phyloP scores from a whole-genome alignment of 352 stramenopile genomes.

The Phytopythium kandeliae region DNA sequence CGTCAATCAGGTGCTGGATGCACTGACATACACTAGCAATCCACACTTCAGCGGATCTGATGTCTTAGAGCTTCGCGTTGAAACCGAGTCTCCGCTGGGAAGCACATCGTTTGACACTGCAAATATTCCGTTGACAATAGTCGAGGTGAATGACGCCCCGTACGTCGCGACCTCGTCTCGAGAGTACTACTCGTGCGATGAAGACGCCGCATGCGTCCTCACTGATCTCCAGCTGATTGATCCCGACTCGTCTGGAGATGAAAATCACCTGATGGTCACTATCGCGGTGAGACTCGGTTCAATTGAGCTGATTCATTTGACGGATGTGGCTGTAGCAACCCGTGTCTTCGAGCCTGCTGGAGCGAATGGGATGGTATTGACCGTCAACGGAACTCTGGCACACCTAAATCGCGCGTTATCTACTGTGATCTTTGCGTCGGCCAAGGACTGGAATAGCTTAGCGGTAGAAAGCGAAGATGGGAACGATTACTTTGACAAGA shows the following conservation, averaged over 20 bases:
- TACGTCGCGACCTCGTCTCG: conserved; percentile 22
- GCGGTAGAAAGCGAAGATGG: conserved; percentile 11
- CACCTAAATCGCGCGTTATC: conserved; percentile 41
- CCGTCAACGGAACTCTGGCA: conserved; percentile 25
- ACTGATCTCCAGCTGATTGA: conserved; percentile 38
- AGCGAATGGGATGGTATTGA: conserved; percentile 11
- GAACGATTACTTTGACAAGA: conserved; percentile 38
- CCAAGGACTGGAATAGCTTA: conserved; percentile 63
- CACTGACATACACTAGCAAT: conserved; percentile 31
- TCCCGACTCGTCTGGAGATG: conserved; percentile 20
- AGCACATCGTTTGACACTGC: conserved; percentile 18
- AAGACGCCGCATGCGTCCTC: conserved; percentile 52
- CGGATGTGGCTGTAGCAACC: neutral
- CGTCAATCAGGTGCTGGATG: conserved; percentile 29
- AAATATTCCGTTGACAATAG: conserved; percentile 36
- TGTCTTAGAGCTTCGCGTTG: conserved; percentile 26
- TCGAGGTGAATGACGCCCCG: conserved; percentile 66
- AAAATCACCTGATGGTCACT: conserved; percentile 18
- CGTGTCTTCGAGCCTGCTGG: neutral
- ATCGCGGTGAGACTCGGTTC: conserved; percentile 27
- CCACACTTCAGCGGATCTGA: conserved; percentile 43
- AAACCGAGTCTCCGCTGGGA: conserved; percentile 4
- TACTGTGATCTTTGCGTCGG: conserved; percentile 47
- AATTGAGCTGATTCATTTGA: conserved; percentile 21
- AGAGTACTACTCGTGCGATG: conserved; percentile 40